These are phyloP conservation scores for Avena sativa DNA, from an alignment of 176 grass and related monocot species.

Conservation along the genomic window DNA sequence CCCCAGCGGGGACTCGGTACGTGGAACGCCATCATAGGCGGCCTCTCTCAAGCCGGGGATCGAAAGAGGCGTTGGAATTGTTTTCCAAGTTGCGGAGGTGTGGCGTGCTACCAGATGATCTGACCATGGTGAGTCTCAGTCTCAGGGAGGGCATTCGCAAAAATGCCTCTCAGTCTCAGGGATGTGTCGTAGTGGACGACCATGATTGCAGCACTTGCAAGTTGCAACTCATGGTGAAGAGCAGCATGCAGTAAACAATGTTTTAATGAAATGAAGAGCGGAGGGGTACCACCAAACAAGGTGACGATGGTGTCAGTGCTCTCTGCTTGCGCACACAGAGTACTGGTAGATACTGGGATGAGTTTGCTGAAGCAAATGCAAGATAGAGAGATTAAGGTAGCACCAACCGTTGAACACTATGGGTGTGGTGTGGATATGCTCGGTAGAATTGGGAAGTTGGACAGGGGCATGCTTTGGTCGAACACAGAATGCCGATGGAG, in stretches of 20 bases:
- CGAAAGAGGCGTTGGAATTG: slow-evolving; percentile 25
- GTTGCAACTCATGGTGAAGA: slow-evolving; percentile 51
- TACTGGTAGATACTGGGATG: slow-evolving; percentile 39
- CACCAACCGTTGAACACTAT: slow-evolving; percentile 45
- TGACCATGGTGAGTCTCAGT: slow-evolving; percentile 57
- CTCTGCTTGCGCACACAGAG: slow-evolving; percentile 47
- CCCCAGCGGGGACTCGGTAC: slow-evolving; percentile 37
- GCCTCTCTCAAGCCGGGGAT: slow-evolving; percentile 38
- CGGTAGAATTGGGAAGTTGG: slow-evolving; percentile 48
- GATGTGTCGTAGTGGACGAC: slow-evolving; percentile 56
- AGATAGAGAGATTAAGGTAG: slow-evolving; percentile 42
- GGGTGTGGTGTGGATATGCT: slow-evolving; percentile 59
- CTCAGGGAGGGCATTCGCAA: slow-evolving; percentile 37
- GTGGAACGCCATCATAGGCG: slow-evolving; percentile 52
- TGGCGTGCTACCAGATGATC: slow-evolving; percentile 38
- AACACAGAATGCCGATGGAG: slow-evolving; percentile 52
- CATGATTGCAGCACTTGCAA: slow-evolving; percentile 50
- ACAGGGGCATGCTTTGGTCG: slow-evolving; percentile 42
- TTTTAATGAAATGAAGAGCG: slow-evolving; percentile 53
- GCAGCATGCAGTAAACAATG: slow-evolving; percentile 29
- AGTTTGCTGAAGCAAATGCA: slow-evolving; percentile 51
- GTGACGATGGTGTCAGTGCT: slow-evolving; percentile 50
- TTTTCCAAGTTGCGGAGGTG: slow-evolving; percentile 43
- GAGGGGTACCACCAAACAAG: slow-evolving; percentile 44
- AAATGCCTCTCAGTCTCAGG: slow-evolving; percentile 16